Evolutionary conservation across 805 yeast genomes (phyloP), one percentile per base, ranked within the genome.

Genomic region (Saturnispora silvae): DNA sequence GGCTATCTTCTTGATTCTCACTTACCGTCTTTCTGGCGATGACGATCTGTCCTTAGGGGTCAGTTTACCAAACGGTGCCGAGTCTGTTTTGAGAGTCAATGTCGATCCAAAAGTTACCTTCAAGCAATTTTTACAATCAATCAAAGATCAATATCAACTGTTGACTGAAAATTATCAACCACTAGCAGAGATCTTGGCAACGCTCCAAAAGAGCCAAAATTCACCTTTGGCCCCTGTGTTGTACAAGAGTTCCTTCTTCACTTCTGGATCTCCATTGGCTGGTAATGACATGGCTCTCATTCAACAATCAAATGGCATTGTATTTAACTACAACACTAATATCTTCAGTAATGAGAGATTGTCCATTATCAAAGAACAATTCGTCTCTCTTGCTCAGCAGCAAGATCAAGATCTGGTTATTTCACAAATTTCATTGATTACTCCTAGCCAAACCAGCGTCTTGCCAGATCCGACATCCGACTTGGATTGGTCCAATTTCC

Each of bases 1-100:
- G 43, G 64, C 95, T 14, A 72, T 72, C 1, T 82, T 77, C 60
- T 73, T 80, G 18, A 74, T 80, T 1, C 66, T 89, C 40, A 67
- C 84, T 27, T 79, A 72, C 58, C 68, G 97, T 52, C 64, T 84
- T 33, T 81, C 96, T 2, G 97, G 96, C 18, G 97, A 89, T 55
- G 96, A 89, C 46, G 96, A 89, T 50, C 77, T 92, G 35, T 77
- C 81, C n/a, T 62, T 89, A 43, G 86, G 87, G n/a, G 76, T 86
- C 0, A 76, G 86, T 0, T 75, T 79, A 47, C 57, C 69, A 19
- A 47, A 59, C 3, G 57, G 57, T 5, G 60, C 63, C 35, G 74
- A 74, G 20, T 71, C 77, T 45, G 76, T 83, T 14, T 54, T 84
- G 20, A 68, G 95, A 50, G 62, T 81, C 31, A 26, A 40, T 18